These are phyloP conservation scores for Cicer chorassanicum DNA, from an alignment of 306 rosid genomes.

Conservation along the genomic window DNA sequence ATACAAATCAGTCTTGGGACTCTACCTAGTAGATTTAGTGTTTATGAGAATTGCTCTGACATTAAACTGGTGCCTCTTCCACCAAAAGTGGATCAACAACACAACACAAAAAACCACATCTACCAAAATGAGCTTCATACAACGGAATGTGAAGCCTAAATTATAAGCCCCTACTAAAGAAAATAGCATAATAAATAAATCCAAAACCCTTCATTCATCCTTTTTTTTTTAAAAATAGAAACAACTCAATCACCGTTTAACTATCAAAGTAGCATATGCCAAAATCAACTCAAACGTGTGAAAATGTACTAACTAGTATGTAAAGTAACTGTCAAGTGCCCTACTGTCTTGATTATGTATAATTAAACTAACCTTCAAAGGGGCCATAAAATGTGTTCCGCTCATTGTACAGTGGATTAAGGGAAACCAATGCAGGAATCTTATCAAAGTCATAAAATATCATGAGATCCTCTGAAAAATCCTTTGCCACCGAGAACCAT, in stretches of 20 bases:
- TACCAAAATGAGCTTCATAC: constrained; percentile 17
- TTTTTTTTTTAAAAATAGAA: background rate
- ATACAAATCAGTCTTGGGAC: background rate
- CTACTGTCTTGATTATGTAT: constrained; percentile 22
- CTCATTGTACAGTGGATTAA: constrained; percentile 75
- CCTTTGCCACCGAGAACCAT: constrained; percentile 95
- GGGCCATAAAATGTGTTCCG: constrained; percentile 86
- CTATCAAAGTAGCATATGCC: constrained; percentile 34
- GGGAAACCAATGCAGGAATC: constrained; percentile 84
- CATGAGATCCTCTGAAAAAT: constrained; percentile 87
- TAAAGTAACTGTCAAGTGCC: constrained; percentile 24
- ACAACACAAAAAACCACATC: background rate
- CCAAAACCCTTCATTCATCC: background rate
- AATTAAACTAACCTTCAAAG: constrained; percentile 77
- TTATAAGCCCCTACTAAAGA: background rate
- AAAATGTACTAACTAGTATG: constrained; percentile 13
- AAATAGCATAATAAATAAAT: background rate
- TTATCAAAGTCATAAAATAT: constrained; percentile 81
- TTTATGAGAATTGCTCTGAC: constrained; percentile 13
- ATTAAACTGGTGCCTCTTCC: constrained; percentile 12
- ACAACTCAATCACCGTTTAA: constrained; percentile 23
- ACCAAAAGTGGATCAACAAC: background rate
- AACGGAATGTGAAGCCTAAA: background rate
- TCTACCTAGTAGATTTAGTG: constrained; percentile 12
- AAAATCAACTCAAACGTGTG: constrained; percentile 12